Conservation (phyloP, 2,329 filamentous ascomycete genomes). For the Mollisia scopiformis region DNA sequence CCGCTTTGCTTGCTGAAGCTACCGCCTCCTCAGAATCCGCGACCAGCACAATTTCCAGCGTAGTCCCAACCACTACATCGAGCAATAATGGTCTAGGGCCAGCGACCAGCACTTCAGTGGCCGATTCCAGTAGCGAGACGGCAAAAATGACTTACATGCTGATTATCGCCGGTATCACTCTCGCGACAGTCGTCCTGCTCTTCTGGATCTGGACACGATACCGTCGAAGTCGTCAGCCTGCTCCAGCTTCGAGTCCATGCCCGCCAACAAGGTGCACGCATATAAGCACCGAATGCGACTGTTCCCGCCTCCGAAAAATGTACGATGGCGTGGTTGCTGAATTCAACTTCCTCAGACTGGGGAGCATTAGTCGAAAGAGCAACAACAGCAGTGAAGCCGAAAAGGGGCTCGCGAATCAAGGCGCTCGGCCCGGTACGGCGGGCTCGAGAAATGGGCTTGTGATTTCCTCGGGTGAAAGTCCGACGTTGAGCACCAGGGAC, state of each 20-base stretch:
- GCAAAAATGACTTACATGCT: conserved; percentile 7
- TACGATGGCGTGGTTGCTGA: neutral
- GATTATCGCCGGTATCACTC: conserved; percentile 11
- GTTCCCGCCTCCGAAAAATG: neutral
- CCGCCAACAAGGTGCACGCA: neutral
- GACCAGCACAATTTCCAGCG: neutral
- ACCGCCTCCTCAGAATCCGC: neutral
- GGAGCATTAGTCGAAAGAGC: neutral
- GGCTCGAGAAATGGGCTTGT: neutral
- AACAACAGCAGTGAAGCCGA: neutral
- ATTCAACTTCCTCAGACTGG: neutral
- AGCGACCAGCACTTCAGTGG: neutral
- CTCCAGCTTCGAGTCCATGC: neutral
- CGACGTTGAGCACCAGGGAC: neutral
- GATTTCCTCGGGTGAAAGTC: neutral
- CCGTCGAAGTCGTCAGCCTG: neutral
- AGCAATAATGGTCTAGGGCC: neutral
- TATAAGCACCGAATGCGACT: neutral
- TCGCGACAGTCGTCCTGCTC: conserved; percentile 2
- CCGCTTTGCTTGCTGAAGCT: neutral
- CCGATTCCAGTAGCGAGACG: neutral
- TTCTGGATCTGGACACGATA: conserved; percentile 16
- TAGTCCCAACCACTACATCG: neutral
- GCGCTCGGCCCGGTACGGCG: neutral
- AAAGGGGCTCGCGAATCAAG: neutral